phyloP scores from a whole-genome alignment of 129 eudicot species.

The Artemisia annua region DNA sequence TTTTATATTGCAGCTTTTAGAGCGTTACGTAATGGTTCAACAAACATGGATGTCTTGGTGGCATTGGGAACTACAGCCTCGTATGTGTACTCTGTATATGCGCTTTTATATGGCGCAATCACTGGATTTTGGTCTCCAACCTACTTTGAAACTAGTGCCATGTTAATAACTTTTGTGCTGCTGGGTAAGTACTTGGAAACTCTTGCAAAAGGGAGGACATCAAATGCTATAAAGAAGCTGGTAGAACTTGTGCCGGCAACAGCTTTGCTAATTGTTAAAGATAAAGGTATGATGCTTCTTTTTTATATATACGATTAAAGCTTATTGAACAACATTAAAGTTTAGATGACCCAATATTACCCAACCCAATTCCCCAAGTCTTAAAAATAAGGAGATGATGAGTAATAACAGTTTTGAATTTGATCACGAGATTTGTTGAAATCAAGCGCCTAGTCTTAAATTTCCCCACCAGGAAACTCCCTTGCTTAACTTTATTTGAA shows the following conservation, averaged over 20 bases:
- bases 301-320: neutral
- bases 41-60: constrained; percentile 98
- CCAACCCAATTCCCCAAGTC: no score
- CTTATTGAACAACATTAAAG: neutral
- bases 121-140: constrained; percentile 97
- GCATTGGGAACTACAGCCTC: constrained; percentile 97
- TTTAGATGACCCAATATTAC: neutral
- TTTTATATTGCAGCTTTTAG: constrained; percentile 95
- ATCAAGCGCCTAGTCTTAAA: no score
- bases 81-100: constrained; percentile 84
- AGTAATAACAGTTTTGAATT: no score
- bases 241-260: constrained; percentile 96
- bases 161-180: constrained; percentile 90
- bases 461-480: neutral
- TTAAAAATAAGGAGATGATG: no score
- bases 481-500: neutral
- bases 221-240: constrained; percentile 91
- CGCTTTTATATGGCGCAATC: constrained; percentile 84
- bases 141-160: constrained; percentile 95
- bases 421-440: no score
- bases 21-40: constrained; percentile 91
- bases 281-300: constrained; percentile 49
- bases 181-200: constrained; percentile 90
- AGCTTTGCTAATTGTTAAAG: constrained; percentile 74
- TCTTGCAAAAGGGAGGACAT: constrained; percentile 96